These are phyloP conservation scores for Aspergillus chevalieri DNA, from an alignment of 2,329 filamentous ascomycete genomes.

Conservation along the genomic window DNA sequence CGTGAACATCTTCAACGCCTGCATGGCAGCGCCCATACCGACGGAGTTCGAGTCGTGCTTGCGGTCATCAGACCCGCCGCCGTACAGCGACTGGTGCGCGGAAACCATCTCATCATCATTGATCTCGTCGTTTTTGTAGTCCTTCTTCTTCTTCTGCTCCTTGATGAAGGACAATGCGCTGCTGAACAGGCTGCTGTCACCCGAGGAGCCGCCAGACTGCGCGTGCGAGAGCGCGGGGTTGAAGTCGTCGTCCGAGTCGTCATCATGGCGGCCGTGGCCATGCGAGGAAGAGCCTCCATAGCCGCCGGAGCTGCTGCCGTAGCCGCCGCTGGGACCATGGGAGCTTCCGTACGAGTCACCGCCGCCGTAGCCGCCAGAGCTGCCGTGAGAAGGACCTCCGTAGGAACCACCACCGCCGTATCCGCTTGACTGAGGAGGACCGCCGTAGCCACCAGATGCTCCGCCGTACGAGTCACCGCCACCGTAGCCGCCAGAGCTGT, in stretches of 20 bases:
- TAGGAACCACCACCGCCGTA: neutral
- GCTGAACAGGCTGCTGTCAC: slow-evolving; percentile 51
- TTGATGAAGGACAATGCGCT: slow-evolving; percentile 50
- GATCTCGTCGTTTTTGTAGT: slow-evolving; percentile 45
- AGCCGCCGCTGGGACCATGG: slow-evolving; percentile 1
- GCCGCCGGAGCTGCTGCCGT: slow-evolving; percentile 12
- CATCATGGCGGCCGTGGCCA: slow-evolving; percentile 17
- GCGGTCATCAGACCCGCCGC: slow-evolving; percentile 30
- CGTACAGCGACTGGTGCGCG: slow-evolving; percentile 71
- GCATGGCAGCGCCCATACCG: slow-evolving; percentile 41
- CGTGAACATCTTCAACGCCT: slow-evolving; percentile 72
- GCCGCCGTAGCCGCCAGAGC: slow-evolving; percentile 14
- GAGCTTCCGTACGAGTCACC: slow-evolving; percentile 13
- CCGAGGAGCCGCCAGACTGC: slow-evolving; percentile 33
- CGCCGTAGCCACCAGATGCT: neutral
- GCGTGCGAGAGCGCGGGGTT: slow-evolving; percentile 52
- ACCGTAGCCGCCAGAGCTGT: too few species aligned
- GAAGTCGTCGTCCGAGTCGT: slow-evolving; percentile 44
- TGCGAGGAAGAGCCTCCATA: slow-evolving; percentile 9
- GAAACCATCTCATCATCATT: slow-evolving; percentile 63
- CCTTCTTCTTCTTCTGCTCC: slow-evolving; percentile 45
- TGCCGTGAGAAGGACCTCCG: neutral
- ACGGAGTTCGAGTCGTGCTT: slow-evolving; percentile 43
- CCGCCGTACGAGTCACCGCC: neutral
- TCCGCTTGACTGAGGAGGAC: neutral